Conservation (phyloP, 495 filamentous ascomycete species). For the Paragyromitra xinjiangensis region DNA sequence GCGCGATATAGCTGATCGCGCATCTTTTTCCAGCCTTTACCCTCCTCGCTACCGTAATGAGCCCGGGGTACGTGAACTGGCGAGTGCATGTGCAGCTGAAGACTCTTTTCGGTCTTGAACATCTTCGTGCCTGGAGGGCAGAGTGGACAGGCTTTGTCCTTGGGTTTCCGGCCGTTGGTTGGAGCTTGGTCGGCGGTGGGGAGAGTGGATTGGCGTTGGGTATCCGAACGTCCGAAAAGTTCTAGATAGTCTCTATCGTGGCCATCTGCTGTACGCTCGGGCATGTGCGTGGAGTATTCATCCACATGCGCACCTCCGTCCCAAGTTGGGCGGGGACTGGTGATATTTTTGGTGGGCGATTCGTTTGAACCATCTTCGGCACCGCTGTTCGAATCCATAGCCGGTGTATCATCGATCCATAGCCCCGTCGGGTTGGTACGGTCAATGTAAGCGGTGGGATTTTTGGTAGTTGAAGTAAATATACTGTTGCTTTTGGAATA, state of each 20-base stretch:
- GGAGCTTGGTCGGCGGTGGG: not conserved
- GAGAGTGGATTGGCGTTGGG: not conserved
- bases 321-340: not conserved
- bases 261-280: no score
- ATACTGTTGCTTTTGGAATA: not conserved
- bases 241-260: no score
- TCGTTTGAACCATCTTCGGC: not conserved
- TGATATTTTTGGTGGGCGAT: not conserved
- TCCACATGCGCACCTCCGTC: no score
- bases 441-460: not conserved
- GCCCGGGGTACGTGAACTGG: not conserved
- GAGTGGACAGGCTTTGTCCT: not conserved
- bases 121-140: not conserved
- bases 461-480: not conserved
- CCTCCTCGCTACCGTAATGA: not conserved
- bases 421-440: not conserved
- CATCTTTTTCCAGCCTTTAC: not conserved
- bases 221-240: not conserved
- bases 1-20: not conserved
- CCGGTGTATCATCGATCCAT: not conserved
- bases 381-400: not conserved
- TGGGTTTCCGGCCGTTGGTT: not conserved
- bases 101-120: slow-evolving; percentile 1
- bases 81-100: slow-evolving; percentile 11
- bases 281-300: no score